Evolutionary conservation across 2,329 filamentous ascomycete species (phyloP).

Genomic region (Sporothrix luriei): DNA sequence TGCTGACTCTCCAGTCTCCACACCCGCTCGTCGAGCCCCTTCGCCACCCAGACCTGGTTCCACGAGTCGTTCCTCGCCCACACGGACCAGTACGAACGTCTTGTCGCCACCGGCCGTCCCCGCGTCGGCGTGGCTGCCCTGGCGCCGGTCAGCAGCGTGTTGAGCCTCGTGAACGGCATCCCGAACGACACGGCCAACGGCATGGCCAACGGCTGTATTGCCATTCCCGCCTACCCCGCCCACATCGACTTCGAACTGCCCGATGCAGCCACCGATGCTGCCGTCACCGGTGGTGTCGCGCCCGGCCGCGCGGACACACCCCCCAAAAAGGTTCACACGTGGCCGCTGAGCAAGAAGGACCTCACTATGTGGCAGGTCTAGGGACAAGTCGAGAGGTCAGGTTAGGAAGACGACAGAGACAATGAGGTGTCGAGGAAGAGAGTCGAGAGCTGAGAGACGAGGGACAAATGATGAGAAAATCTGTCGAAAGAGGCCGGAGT

Average conservation of each 20-base stretch:
- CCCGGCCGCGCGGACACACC: constrained; percentile 39
- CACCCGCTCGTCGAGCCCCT: background rate
- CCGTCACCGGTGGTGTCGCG: background rate
- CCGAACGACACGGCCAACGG: background rate
- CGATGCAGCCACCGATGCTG: background rate
- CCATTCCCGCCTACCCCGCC: background rate
- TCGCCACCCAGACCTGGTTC: constrained; percentile 36
- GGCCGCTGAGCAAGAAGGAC: constrained; percentile 41
- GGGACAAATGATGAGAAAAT: background rate
- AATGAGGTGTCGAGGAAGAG: background rate
- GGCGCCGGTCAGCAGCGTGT: background rate
- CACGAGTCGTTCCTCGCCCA: constrained; percentile 36
- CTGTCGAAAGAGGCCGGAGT: background rate
- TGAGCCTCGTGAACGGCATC: background rate
- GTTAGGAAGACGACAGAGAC: too few species aligned
- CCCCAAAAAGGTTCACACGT: constrained; percentile 41
- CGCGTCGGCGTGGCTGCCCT: constrained; percentile 32
- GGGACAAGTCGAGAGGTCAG: background rate
- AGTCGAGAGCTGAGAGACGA: background rate
- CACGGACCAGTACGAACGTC: constrained; percentile 40
- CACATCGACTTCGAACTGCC: background rate
- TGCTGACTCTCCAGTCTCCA: background rate
- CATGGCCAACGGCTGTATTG: background rate
- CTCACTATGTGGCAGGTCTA: constrained; percentile 35
- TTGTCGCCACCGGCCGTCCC: constrained; percentile 41